A percentile compares a stretch with the other conserved stretches of the same genome.
phyloP scores from a whole-genome alignment of 345 rosid genomes.

The Geranium brycei region DNA sequence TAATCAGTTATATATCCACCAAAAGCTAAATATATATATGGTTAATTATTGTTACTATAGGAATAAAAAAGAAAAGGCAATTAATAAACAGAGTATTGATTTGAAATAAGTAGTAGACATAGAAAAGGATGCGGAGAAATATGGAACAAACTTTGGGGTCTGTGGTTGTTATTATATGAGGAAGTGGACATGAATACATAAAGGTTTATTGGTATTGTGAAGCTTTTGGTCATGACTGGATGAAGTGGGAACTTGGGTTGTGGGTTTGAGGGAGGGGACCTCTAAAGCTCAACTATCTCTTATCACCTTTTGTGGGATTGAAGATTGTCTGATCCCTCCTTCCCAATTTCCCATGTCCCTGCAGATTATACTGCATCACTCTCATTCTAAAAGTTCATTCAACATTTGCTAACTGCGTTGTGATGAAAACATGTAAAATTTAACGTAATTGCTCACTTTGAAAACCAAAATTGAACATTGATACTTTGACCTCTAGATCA shows the following conservation, averaged over 20 bases:
- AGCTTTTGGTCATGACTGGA: neutral
- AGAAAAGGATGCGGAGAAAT: neutral
- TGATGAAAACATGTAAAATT: no score
- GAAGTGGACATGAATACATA: neutral
- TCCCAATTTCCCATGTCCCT: neutral
- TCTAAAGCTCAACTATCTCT: neutral
- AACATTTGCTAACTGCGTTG: no score
- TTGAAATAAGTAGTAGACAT: neutral
- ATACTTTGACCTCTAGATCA: no score
- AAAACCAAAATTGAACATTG: no score
- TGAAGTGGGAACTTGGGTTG: neutral
- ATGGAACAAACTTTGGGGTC: conserved; percentile 1
- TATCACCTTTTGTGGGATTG: neutral
- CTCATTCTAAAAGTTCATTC: no score
- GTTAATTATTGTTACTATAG: neutral
- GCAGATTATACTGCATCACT: neutral
- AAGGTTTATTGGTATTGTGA: neutral
- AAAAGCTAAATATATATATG: neutral
- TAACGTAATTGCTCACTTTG: no score
- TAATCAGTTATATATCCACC: neutral
- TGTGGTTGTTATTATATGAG: conserved; percentile 1
- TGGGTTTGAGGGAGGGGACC: neutral
- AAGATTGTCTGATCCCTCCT: conserved; percentile 1
- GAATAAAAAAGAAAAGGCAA: neutral
- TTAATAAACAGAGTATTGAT: neutral